Evolutionary conservation across 768 basidiomycete genomes (phyloP), one percentile per base, ranked within the genome.

Genomic region (Aureoboletus auriporus): DNA sequence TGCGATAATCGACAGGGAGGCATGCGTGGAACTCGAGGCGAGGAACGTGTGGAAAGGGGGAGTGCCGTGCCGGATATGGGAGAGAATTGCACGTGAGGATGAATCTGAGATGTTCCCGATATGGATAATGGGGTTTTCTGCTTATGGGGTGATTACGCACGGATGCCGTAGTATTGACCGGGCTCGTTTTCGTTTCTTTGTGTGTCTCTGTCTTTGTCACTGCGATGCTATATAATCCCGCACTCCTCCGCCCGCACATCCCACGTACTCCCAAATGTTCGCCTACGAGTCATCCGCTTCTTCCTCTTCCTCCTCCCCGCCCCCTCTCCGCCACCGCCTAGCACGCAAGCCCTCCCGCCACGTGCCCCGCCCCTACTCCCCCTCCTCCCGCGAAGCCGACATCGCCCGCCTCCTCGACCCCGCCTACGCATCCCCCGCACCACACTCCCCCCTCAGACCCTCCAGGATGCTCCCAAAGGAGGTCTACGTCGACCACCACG

Each of bases 351-450:
- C 54, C 31, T 66, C 64, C 2, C 66, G 64, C 51, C 35, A 54
- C 52, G 27, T 34, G 1, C 37, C 62, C 0, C 63, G 65, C 5
- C 58, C 65, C 0, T 66, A 72, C 54, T 68, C 68, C 13, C 69
- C 69, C 1, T 67, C 69, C 12, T 58, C 71, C 1, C 70, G 71
- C 46, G 72, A 69, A 8, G 69, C 75, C 5, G 82, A 84, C 68
- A 73, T 84, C 55, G 74, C 78, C 3, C 79, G 82, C 40, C 73
- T 84, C 43, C 80, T 84, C 56, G 82, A 84, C 70, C 82, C 82
- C 5, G 69, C 80, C 16, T 83, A 83, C 68, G 69, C 79, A 33
- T 74, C 44, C 28, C 68, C 52, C 51, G 65, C 49, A 41, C 51
- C 58, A 46, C 62, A 46, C 59, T 57, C 60, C 6, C 58, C 69